Conservation (phyloP, 1,139 yeast genomes). For the Spencermartinsiella ligniputridi region DNA sequence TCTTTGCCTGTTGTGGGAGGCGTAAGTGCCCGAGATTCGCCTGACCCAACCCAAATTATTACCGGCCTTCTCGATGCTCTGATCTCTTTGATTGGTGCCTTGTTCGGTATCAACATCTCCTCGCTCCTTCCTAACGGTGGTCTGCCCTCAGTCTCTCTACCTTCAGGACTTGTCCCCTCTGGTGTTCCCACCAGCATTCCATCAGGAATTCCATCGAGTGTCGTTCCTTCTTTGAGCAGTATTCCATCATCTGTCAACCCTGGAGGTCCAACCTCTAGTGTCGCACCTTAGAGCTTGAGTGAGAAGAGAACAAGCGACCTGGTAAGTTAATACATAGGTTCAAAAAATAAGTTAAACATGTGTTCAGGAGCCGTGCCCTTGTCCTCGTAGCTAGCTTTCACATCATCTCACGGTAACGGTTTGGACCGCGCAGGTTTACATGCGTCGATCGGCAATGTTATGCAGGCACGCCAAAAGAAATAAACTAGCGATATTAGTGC, state of each 20-base stretch:
- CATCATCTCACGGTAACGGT: too few relatives aligned
- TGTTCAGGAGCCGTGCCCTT: too few relatives aligned
- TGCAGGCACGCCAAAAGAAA: too few relatives aligned
- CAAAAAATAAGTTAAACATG: too few relatives aligned
- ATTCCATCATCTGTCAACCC: background rate
- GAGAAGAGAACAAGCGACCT: too few relatives aligned
- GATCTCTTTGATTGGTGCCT: background rate
- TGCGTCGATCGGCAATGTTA: too few relatives aligned
- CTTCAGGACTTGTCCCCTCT: background rate
- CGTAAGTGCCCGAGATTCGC: background rate
- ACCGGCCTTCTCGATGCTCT: background rate
- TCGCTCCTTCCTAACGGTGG: background rate
- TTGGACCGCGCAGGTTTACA: too few relatives aligned
- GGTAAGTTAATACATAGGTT: too few relatives aligned
- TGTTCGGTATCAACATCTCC: background rate
- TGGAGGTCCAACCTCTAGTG: background rate
- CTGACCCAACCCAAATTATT: background rate
- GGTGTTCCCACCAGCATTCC: background rate
- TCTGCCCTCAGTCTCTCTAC: background rate
- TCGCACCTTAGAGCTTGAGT: too few relatives aligned
- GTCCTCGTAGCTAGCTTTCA: too few relatives aligned
- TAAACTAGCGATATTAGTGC: too few relatives aligned
- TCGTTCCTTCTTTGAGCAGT: background rate
- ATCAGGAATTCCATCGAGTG: background rate
- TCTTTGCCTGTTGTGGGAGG: background rate